Evolutionary conservation across 306 rosid genomes (phyloP), one percentile per base, ranked within the genome.

Genomic region (Macrotyloma uniflorum): DNA sequence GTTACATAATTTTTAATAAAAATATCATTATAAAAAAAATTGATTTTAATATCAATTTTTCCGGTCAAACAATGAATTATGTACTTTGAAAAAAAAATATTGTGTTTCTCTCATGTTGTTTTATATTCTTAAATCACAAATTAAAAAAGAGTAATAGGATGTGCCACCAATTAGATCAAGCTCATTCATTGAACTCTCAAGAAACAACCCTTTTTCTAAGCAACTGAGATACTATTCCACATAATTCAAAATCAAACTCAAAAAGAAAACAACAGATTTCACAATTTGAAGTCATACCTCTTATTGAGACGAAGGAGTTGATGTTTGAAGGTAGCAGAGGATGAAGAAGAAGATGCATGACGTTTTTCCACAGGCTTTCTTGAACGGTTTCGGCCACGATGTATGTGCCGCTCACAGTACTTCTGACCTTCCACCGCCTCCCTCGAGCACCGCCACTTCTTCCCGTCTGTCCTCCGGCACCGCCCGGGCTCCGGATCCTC

Each of bases 301-400:
- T 61, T 5, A 30, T 7, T 3, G 67, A 28, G 67, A 6, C 7
- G 22, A 30, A 7, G 22, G 13, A 15, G 20, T 15, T 42, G 47
- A 42, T 42, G 5, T 9, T 59, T 28, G 20, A 59, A 26, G 7
- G 40, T 26, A 58, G 64, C 8, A 26, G 64, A 57, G 64, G 1
- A 9, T 57, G 36, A 13, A 57, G 66, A 13, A 59, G 66, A 57
- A 24, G 64, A 57, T 5, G 35, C 38, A 26, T 14, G 10, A 15
- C 20, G 40, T 59, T 59, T 38, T 59, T 61, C 67, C 67, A 61
- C 67, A 61, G 20, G 67, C 67, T 61, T 61, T 61, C 67, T 61
- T 61, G 67, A 61, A 61, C 67, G 67, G 67, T 30, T 61, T 15
- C 67, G 42, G 22, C 67, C 67, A 62, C 23, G 23, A 16, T 62